Conservation (phyloP, 768 basidiomycete genomes). For the Pholiota molesta region DNA sequence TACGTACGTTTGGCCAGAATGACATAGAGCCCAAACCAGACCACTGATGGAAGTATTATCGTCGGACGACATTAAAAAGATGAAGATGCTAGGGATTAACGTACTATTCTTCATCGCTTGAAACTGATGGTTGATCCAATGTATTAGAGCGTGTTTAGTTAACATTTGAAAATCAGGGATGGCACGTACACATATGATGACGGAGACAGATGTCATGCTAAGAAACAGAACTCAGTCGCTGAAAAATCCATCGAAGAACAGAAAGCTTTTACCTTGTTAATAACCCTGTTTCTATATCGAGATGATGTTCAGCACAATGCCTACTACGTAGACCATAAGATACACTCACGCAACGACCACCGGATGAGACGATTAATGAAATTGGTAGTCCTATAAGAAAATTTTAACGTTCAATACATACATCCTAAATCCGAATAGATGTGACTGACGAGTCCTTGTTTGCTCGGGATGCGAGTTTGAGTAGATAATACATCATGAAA, state of each 20-base stretch:
- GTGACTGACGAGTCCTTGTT: constrained; percentile 15
- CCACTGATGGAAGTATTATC: constrained; percentile 6
- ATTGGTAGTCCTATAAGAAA: constrained; percentile 13
- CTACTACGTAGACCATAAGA: not conserved
- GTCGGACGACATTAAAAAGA: not conserved
- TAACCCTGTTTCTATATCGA: constrained; percentile 18
- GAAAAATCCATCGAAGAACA: not conserved
- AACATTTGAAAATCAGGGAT: not conserved
- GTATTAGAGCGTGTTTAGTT: not conserved
- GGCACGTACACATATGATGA: constrained; percentile 19
- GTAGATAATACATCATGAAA: constrained; percentile 18
- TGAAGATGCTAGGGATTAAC: not conserved
- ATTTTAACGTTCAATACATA: not conserved
- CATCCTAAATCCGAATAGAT: not conserved
- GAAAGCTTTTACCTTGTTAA: constrained; percentile 17
- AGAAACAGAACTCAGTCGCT: not conserved
- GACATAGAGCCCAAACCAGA: constrained; percentile 22
- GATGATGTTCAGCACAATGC: not conserved
- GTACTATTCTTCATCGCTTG: constrained; percentile 19
- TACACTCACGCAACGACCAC: constrained; percentile 18
- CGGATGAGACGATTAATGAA: constrained; percentile 19
- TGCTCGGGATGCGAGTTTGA: constrained; percentile 13
- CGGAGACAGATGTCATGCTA: constrained; percentile 18
- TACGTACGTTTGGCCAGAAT: constrained; percentile 20
- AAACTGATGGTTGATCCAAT: constrained; percentile 7